phyloP scores from a whole-genome alignment of 2,329 filamentous ascomycete species.

The Arthrobotrys sphaeroides region DNA sequence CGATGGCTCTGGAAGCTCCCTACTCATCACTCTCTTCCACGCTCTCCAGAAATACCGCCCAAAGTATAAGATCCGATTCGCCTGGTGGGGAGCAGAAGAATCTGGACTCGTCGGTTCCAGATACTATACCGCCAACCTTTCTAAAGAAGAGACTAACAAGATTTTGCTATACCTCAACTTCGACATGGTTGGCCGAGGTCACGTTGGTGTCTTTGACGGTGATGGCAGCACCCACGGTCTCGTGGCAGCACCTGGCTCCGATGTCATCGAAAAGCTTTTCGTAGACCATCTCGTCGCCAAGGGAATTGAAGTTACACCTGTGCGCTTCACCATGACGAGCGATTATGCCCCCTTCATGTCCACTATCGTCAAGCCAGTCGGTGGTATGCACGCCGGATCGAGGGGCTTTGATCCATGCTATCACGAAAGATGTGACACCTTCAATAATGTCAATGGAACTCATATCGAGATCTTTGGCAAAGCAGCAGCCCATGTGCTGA shows the following conservation, averaged over 20 bases:
- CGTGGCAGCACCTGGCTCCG: slow-evolving; percentile 58
- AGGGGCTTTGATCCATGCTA: slow-evolving; percentile 60
- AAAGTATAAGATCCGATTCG: slow-evolving; percentile 60
- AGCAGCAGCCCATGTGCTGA: slow-evolving; percentile 60
- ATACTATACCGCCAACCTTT: slow-evolving; percentile 59
- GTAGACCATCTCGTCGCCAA: slow-evolving; percentile 57
- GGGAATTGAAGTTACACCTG: slow-evolving; percentile 57
- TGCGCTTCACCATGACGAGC: slow-evolving; percentile 59
- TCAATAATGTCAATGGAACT: slow-evolving; percentile 59
- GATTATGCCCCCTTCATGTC: slow-evolving; percentile 60
- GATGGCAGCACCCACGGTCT: slow-evolving; percentile 58
- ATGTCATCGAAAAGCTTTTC: slow-evolving; percentile 60
- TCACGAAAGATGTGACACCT: slow-evolving; percentile 60
- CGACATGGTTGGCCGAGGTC: slow-evolving; percentile 60
- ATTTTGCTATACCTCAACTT: slow-evolving; percentile 60
- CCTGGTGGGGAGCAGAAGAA: slow-evolving; percentile 59
- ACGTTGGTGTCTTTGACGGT: slow-evolving; percentile 60
- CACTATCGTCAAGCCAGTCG: slow-evolving; percentile 60
- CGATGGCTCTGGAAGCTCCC: slow-evolving; percentile 58
- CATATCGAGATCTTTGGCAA: slow-evolving; percentile 60
- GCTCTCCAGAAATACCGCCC: slow-evolving; percentile 12
- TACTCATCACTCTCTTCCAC: slow-evolving; percentile 59
- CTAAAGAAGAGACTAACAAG: slow-evolving; percentile 49
- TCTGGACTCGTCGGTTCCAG: slow-evolving; percentile 59
- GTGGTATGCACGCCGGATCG: slow-evolving; percentile 61